Evolutionary conservation across 106 monocot genomes (phyloP).

Genomic region (Dendrobium chrysotoxum): DNA sequence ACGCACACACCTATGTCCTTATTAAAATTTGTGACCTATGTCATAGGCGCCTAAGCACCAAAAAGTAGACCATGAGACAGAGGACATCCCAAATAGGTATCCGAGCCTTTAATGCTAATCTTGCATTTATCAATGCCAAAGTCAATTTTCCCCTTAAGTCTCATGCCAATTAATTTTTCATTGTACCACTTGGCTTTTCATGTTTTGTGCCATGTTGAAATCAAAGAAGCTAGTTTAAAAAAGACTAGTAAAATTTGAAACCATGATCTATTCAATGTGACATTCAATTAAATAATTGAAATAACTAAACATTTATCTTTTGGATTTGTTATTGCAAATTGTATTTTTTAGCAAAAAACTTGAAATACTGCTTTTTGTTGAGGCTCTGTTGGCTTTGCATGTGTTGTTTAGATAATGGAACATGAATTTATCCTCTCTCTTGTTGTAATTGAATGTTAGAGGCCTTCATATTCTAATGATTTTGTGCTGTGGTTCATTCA

Average conservation of each 20-base stretch:
- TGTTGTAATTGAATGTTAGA: not conserved
- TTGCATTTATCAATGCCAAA: too few relatives aligned
- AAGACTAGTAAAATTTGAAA: not conserved
- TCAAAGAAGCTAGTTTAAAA: too few relatives aligned
- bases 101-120: too few relatives aligned
- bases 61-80: too few relatives aligned
- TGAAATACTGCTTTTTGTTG: not conserved
- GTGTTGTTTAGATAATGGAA: not conserved
- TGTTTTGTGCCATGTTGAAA: not conserved
- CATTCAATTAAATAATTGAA: not conserved
- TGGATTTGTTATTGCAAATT: not conserved
- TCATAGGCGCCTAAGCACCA: too few relatives aligned
- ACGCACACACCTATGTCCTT: too few relatives aligned
- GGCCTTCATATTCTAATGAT: not conserved
- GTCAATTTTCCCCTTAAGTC: not conserved
- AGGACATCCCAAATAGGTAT: too few relatives aligned
- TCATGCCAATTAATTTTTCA: not conserved
- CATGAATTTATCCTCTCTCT: not conserved
- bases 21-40: too few relatives aligned
- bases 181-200: not conserved
- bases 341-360: not conserved
- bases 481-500: not conserved
- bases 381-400: not conserved
- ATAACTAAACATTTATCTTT: not conserved
- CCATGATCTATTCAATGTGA: not conserved